Base-by-base conservation (phyloP, 495 filamentous ascomycete species). In the Aspergillus conjunctus region DNA sequence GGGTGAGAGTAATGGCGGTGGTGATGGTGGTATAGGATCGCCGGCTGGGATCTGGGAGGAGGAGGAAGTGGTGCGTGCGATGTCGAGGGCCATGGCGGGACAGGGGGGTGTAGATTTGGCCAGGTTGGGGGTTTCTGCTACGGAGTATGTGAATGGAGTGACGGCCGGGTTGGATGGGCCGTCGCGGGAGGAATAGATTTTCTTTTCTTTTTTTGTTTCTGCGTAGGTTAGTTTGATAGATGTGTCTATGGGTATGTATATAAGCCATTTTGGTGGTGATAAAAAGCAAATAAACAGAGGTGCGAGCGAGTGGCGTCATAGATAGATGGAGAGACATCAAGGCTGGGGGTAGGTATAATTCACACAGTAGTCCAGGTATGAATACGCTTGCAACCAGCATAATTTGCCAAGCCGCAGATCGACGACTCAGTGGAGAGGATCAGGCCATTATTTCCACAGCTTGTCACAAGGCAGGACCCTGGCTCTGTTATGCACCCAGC, bases 61-160 rank as follows among this genome's bases (percentile, higher is more conserved):
- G 61, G 74, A 80, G 58, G 83, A 85, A 64, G 84, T 87, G 45
- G 74, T 81, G 65, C 73, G 77, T 56, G 80, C 78, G 46, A 79
- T 84, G 68, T 80, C 81, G 41, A 66, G 67, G 54, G 79, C 74
- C 33, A 73, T 84, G 74, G 73, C 72, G 18, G 77, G 76, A 2
- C 70, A 77, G 15, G 71, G 68, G 56, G 77, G 77, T 9, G 65
- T 85, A 30, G 79, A 87, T 72, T 54, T 85, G 59, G 73, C 66
- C 8, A 71, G 74, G 62, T 58, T 85, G 61, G 79, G 78, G 12
- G 69, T 74, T 39, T 71, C 55, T 67, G 78, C 74, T n/a, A 68
- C 72, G 51, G 73, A 79, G 15, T 79, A 77, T 69, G 78, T 80
- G 32, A 72, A 78, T 44, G 70, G 65, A 26, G 69, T 74, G 50